Conservation (phyloP, 352 stramenopile species). For the Globisporangium irregulare region DNA sequence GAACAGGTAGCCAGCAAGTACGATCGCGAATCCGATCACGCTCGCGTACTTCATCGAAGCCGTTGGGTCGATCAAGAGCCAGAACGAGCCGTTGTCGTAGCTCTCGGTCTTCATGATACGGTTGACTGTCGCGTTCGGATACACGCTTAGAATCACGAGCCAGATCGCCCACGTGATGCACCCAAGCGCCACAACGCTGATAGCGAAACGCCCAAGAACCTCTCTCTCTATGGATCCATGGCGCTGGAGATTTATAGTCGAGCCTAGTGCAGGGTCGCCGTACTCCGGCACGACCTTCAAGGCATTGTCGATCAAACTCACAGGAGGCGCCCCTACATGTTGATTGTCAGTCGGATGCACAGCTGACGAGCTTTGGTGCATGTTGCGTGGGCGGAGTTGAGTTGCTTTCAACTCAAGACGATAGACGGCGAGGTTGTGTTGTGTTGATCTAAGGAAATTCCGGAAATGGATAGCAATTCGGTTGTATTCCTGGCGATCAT, state of each 20-base stretch:
- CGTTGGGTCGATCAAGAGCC: conserved; percentile 30
- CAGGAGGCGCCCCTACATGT: no score
- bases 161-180: conserved; percentile 27
- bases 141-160: conserved; percentile 26
- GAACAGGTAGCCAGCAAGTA: conserved; percentile 24
- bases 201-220: background rate
- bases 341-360: background rate
- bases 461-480: no score
- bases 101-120: conserved; percentile 27
- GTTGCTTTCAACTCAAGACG: background rate
- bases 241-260: background rate
- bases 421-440: no score
- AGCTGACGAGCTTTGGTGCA: background rate
- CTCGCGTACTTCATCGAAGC: conserved; percentile 16
- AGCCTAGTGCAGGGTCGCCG: background rate
- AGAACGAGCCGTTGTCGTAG: conserved; percentile 36
- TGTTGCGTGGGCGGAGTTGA: background rate
- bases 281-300: background rate
- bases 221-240: background rate
- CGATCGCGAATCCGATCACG: conserved; percentile 15
- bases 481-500: no score
- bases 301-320: background rate
- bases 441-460: no score
- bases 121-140: conserved; percentile 33
- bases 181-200: conserved; percentile 8